Conservation (phyloP, 2,329 filamentous ascomycete genomes). For the Albophoma yamanashiensis region DNA sequence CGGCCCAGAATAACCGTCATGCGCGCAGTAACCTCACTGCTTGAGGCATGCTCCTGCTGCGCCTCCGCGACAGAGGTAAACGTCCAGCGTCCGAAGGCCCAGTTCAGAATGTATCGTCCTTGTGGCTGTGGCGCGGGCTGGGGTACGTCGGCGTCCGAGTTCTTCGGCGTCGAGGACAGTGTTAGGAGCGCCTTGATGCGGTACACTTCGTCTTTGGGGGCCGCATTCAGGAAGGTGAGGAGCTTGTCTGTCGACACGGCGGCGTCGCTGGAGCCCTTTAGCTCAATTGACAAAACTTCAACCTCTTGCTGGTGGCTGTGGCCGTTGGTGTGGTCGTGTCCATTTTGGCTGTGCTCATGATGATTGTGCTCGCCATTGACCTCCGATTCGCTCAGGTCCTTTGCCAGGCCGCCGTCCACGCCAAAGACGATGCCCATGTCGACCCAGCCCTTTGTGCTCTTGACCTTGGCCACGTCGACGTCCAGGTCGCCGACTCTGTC, state of each 20-base stretch:
- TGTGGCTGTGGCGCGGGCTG: slow-evolving; percentile 19
- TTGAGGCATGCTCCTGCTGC: slow-evolving; percentile 41
- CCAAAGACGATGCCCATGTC: slow-evolving; percentile 74
- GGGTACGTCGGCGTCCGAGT: slow-evolving; percentile 38
- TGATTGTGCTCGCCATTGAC: slow-evolving; percentile 15
- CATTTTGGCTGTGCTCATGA: slow-evolving; percentile 21
- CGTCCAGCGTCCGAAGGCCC: slow-evolving; percentile 94
- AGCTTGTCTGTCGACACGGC: slow-evolving; percentile 51
- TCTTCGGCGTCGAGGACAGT: slow-evolving; percentile 32
- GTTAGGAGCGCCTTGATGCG: slow-evolving; percentile 70
- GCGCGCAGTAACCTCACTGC: slow-evolving; percentile 45
- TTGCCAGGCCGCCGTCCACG: slow-evolving; percentile 70
- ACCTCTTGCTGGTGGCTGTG: slow-evolving; percentile 69
- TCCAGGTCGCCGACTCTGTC: slow-evolving; percentile 75
- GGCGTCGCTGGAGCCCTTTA: slow-evolving; percentile 33
- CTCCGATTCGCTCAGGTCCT: slow-evolving; percentile 33
- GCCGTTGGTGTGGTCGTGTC: slow-evolving; percentile 21
- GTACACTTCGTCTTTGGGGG: slow-evolving; percentile 90
- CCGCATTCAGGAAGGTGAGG: slow-evolving; percentile 53
- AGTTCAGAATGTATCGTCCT: slow-evolving; percentile 80
- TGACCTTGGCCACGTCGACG: slow-evolving; percentile 71
- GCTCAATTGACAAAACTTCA: slow-evolving; percentile 76
- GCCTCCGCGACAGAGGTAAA: slow-evolving; percentile 51
- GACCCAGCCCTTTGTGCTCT: slow-evolving; percentile 72
- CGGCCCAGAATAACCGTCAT: slow-evolving; percentile 69